Evolutionary conservation across 805 yeast genomes (phyloP).

Genomic region (Spencermartinsiella europaea): DNA sequence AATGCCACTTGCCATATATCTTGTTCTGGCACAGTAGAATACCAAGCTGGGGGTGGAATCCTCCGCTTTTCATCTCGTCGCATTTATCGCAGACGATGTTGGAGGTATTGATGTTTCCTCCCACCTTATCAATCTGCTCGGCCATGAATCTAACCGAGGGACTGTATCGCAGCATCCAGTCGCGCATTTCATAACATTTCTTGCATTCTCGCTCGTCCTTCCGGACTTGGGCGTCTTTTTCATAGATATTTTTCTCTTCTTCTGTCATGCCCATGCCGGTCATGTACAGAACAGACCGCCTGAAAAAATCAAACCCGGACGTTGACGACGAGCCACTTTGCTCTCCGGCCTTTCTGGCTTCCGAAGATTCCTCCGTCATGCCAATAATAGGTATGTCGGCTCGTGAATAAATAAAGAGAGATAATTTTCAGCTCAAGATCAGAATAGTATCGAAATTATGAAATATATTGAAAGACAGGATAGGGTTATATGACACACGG

Average conservation of each 20-base stretch:
- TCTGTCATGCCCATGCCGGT: slow-evolving; percentile 62
- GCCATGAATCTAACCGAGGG: slow-evolving; percentile 86
- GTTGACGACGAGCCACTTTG: too few species aligned
- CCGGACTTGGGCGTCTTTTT: slow-evolving; percentile 45
- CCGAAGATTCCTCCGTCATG: too few species aligned
- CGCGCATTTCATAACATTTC: slow-evolving; percentile 66
- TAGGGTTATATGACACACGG: too few species aligned
- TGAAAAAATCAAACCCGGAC: slow-evolving; percentile 77
- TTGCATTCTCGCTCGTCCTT: slow-evolving; percentile 52
- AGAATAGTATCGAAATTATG: too few species aligned
- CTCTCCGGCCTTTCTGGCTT: too few species aligned
- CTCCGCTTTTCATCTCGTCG: slow-evolving; percentile 81
- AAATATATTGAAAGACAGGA: too few species aligned
- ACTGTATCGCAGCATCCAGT: slow-evolving; percentile 66
- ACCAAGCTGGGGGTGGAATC: slow-evolving; percentile 87
- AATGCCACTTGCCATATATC: slow-evolving; percentile 64
- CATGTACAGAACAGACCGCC: slow-evolving; percentile 61
- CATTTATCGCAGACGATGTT: slow-evolving; percentile 78
- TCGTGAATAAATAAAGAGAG: too few species aligned
- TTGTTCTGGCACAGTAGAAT: slow-evolving; percentile 83
- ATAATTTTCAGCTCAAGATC: too few species aligned
- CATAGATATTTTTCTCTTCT: slow-evolving; percentile 51
- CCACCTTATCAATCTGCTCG: slow-evolving; percentile 68
- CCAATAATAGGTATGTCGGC: too few species aligned
- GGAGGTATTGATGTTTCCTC: slow-evolving; percentile 43